These are phyloP conservation scores for Triglochin maritima DNA, from an alignment of 106 monocot genomes.

Conservation along the genomic window DNA sequence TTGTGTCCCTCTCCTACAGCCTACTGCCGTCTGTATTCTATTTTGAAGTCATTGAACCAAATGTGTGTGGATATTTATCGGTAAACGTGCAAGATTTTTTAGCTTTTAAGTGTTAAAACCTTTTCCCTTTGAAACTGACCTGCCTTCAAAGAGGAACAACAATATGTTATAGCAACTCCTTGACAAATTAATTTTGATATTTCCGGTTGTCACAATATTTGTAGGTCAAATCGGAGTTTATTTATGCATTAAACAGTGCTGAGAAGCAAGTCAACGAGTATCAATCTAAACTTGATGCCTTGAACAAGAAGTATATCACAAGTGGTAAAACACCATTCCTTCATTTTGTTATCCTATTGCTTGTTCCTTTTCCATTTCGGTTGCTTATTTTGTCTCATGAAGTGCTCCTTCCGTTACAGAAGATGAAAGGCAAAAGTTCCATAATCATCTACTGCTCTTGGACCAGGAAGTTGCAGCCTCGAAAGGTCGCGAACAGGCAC, in stretches of 20 bases:
- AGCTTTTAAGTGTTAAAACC: too few relatives aligned
- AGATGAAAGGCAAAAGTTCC: conserved; percentile 10
- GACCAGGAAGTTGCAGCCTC: conserved; percentile 22
- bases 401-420: conserved; percentile 5
- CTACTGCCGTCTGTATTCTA: too few relatives aligned
- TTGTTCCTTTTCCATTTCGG: background rate
- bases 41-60: too few relatives aligned
- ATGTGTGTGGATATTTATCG: too few relatives aligned
- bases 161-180: too few relatives aligned
- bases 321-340: conserved; percentile 3
- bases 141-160: background rate
- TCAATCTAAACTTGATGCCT: conserved; percentile 10
- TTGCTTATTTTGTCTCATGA: background rate
- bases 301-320: conserved; percentile 2
- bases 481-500: conserved; percentile 19
- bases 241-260: conserved; percentile 16
- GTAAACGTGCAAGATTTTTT: too few relatives aligned
- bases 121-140: background rate
- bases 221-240: conserved; percentile 25
- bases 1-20: too few relatives aligned
- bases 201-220: too few relatives aligned
- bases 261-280: conserved; percentile 19
- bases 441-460: conserved; percentile 1
- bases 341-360: background rate
- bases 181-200: too few relatives aligned